phyloP scores from a whole-genome alignment of 306 rosid genomes.

The Trichosanthes truncata region DNA sequence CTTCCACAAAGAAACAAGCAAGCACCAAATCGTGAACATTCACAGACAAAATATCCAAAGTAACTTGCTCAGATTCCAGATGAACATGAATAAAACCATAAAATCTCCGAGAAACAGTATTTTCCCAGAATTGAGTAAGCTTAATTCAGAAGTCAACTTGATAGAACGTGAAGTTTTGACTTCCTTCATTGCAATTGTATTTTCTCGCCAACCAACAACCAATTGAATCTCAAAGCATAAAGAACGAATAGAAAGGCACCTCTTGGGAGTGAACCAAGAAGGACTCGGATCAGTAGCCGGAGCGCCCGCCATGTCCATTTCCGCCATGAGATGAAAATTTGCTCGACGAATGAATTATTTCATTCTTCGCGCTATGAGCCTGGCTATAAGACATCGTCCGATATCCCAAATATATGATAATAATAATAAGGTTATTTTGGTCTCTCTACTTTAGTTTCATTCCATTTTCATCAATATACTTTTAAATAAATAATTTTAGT shows the following conservation, averaged over 20 bases:
- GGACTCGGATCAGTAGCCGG: slow-evolving; percentile 33
- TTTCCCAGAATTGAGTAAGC: slow-evolving; percentile 3
- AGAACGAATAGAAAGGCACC: slow-evolving; percentile 22
- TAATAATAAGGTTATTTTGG: no score
- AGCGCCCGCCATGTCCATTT: slow-evolving; percentile 15
- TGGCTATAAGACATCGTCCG: not conserved
- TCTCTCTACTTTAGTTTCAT: no score
- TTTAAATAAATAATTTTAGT: no score
- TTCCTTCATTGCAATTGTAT: not conserved
- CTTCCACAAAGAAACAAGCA: not conserved
- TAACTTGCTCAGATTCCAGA: not conserved
- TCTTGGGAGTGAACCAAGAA: slow-evolving; percentile 80
- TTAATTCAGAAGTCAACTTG: not conserved
- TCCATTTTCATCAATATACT: no score
- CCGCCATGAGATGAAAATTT: slow-evolving; percentile 13
- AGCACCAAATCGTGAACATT: not conserved
- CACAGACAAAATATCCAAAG: not conserved
- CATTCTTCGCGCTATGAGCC: not conserved
- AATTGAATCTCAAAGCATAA: not conserved
- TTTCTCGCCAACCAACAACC: slow-evolving; percentile 11
- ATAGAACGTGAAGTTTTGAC: slow-evolving; percentile 1
- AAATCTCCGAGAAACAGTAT: not conserved
- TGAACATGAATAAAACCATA: not conserved
- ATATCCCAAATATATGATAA: not conserved
- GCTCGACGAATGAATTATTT: not conserved